Percentiles rank a stretch among this genome's conserved stretches.
Conservation (phyloP, 2,329 filamentous ascomycete species). For the Fusarium albosuccineum region DNA sequence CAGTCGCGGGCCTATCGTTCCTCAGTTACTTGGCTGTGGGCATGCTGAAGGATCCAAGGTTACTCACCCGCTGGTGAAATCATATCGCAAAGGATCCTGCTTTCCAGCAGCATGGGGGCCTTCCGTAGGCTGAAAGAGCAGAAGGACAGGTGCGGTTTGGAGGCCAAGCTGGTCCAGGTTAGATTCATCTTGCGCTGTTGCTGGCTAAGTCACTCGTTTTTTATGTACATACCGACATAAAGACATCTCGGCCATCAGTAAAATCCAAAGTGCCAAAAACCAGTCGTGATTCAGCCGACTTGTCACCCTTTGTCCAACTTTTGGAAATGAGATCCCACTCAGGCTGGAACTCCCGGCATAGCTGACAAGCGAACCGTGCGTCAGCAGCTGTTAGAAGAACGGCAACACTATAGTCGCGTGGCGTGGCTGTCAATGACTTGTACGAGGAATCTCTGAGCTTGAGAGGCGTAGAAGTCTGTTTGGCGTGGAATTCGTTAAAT, state of each 20-base stretch:
- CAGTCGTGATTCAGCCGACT: constrained; percentile 76
- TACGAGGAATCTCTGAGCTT: constrained; percentile 85
- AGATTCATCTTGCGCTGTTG: constrained; percentile 5
- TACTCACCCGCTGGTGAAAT: constrained; percentile 84
- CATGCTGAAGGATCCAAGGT: background rate
- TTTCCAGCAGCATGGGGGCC: constrained; percentile 82
- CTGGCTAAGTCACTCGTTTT: background rate
- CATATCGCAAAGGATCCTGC: constrained; percentile 79
- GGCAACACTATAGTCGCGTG: constrained; percentile 85
- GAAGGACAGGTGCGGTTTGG: constrained; percentile 91
- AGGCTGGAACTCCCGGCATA: constrained; percentile 92
- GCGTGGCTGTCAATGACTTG: constrained; percentile 78
- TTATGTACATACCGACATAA: constrained; percentile 76
- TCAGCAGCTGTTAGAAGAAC: constrained; percentile 91
- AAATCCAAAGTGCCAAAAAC: constrained; percentile 92
- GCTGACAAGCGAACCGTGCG: constrained; percentile 82
- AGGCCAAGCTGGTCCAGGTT: constrained; percentile 77
- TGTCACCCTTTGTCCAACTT: constrained; percentile 90
- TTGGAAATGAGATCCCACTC: constrained; percentile 91
- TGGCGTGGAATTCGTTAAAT: constrained; percentile 78
- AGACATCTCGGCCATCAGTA: constrained; percentile 82
- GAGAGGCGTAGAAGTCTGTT: constrained; percentile 75
- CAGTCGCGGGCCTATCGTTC: constrained; percentile 72
- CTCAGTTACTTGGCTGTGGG: background rate
- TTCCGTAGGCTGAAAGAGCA: constrained; percentile 87